Conservation (phyloP, 495 filamentous ascomycete genomes). For the Trichoderma virens region DNA sequence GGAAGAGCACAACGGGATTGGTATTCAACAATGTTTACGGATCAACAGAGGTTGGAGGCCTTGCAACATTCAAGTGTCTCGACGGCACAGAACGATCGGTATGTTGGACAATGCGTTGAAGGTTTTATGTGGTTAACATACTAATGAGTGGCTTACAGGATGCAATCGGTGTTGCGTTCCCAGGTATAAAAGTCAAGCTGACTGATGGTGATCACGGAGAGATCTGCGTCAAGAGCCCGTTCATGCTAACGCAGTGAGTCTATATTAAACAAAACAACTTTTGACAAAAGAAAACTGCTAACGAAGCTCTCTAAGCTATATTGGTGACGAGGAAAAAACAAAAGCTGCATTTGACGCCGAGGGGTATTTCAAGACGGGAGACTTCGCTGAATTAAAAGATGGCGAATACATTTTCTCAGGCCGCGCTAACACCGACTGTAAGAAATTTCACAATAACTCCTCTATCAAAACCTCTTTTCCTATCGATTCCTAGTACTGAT, state of each 20-base stretch:
- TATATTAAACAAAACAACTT: background rate
- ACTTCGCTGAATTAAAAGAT: background rate
- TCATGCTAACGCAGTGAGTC: constrained; percentile 1
- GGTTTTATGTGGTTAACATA: background rate
- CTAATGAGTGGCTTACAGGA: background rate
- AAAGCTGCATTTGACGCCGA: background rate
- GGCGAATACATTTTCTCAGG: constrained; percentile 3
- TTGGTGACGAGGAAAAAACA: background rate
- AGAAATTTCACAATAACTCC: background rate
- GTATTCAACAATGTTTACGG: background rate
- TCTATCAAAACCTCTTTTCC: background rate
- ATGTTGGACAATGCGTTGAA: background rate
- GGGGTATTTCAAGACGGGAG: background rate
- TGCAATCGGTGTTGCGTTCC: background rate
- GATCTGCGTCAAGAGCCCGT: constrained; percentile 2
- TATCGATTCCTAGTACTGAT: background rate
- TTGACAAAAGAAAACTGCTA: background rate
- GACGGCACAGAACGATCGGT: background rate
- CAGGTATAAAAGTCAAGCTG: background rate
- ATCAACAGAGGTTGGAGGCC: background rate
- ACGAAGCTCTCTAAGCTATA: background rate
- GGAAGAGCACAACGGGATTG: constrained; percentile 1
- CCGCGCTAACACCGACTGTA: background rate
- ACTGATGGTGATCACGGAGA: background rate
- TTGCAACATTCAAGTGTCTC: background rate